Evolutionary conservation across 371 early-diverging fungal genomes (phyloP), one percentile per base, ranked within the genome.

Genomic region (Dichotomocladium elegans): DNA sequence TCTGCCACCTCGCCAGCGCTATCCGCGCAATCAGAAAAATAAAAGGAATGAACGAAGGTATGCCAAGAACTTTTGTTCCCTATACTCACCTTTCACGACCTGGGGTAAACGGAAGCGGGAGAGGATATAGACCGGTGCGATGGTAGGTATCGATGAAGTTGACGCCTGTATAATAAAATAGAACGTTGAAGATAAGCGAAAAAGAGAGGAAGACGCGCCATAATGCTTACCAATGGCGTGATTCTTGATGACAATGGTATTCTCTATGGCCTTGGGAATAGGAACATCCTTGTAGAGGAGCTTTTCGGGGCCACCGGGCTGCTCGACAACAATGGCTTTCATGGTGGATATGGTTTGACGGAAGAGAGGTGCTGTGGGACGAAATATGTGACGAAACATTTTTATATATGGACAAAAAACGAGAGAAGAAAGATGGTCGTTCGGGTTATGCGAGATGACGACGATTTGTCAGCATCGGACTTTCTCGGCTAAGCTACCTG

Each of bases 61-160:
- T n/a, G n/a, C n/a, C n/a, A n/a, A n/a, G n/a, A n/a, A n/a, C n/a
- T n/a, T n/a, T 9, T 24, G 4, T 27, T 0, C 19, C 8, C 25
- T 35, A 37, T 57, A 21, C 25, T 51, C 60, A 72, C 73, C 66
- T 93, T 72, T 97, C 98, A 5, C 86, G 77, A 10, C 96, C 96
- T 12, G 88, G 69, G 25, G 82, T 77, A 48, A 77, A 80, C 4
- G 94, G 95, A 1, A 90, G 57, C 3, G 76, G 53, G 6, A 86
- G 64, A 19, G 79, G 80, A 60, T 95, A 95, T 10, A 92, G 74
- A 24, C 98, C 98, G 10, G 80, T 68, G 51, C 98, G 87, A 54
- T 90, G 93, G 65, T 95, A 95, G 0, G 91, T 96, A 64, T 97
- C 98, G 52, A 97, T 94, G 47, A 80, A 94, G 72, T 96, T 97